Base-by-base conservation (phyloP, 768 basidiomycete genomes). In the Lentinula sp. region DNA sequence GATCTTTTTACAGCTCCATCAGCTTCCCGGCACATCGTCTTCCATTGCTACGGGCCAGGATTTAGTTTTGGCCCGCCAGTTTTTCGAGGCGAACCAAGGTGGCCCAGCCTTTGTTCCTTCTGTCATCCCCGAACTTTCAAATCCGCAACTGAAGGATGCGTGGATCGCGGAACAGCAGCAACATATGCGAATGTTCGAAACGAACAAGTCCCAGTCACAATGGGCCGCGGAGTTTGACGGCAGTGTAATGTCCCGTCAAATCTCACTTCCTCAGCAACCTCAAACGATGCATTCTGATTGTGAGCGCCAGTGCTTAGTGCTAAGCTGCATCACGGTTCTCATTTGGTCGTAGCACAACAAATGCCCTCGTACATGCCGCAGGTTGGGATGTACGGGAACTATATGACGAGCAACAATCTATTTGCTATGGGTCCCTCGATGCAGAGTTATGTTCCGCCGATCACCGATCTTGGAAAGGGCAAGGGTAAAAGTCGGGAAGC, bases 401-500 rank as follows among this genome's bases (percentile, higher is more conserved):
- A 77, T 9, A 73, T 80, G 71, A 59, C 67, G 13, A 61, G 55
- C 40, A 62, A 65, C 16, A 68, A 73, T 65, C 71, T 74, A 57
- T 74, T 71, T 35, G 68, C 39, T 16, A 21, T 73, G 21, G 74
- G 76, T 74, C 62, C 68, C 16, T 71, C 77, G 69, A 72, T 73
- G 56, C 76, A 77, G 60, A 69, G 69, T 31, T 64, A 68, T 62
- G 68, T 70, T 65, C 35, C 69, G 16, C 65, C 66, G 28, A 45
- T 64, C 48, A 52, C 65, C 11, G 69, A 74, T 54, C 69, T 73
- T 60, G 75, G 68, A 4, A 84, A 86, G 66, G 89, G 86, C 13
- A 98, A 96, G 70, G 91, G 89, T 1, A 95, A 93, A 69, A 84
- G 78, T 16, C 79, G 82, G 60, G 88, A 92, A 57, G 83, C 82